Evolutionary conservation across 1,284 basidiomycete genomes (phyloP).

Genomic region (Fistulinella staudtii): DNA sequence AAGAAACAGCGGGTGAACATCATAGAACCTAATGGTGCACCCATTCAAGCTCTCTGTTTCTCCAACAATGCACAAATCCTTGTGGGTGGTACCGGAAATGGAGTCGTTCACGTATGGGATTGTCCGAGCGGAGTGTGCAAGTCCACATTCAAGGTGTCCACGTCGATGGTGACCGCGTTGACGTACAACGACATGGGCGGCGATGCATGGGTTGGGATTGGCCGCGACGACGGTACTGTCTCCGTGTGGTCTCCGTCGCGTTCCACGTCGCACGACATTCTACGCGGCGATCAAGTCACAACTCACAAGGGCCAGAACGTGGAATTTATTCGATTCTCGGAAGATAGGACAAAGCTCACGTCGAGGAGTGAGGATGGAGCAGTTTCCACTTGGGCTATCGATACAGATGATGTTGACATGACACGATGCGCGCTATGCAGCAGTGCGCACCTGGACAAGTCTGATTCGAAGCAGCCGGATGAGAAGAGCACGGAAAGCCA

Average conservation of each 20-base stretch:
- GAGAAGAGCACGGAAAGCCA: not conserved
- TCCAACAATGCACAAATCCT: constrained; percentile 10
- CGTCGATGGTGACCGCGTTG: constrained; percentile 16
- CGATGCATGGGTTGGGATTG: constrained; percentile 9
- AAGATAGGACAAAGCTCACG: constrained; percentile 5
- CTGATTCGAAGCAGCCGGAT: no score
- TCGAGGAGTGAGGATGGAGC: constrained; percentile 12
- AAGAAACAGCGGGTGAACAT: not conserved
- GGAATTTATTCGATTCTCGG: constrained; percentile 11
- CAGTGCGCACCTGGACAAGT: no score
- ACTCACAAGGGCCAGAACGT: constrained; percentile 10
- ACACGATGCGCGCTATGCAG: constrained; percentile 3
- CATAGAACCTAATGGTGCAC: not conserved
- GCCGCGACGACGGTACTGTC: constrained; percentile 19
- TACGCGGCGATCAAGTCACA: constrained; percentile 2
- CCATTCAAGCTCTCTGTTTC: constrained; percentile 7
- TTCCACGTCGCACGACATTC: constrained; percentile 11
- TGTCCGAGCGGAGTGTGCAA: constrained; percentile 12
- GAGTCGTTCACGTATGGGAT: constrained; percentile 19
- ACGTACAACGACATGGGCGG: not conserved
- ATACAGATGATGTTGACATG: constrained; percentile 3
- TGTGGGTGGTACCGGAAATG: constrained; percentile 14
- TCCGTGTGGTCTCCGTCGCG: constrained; percentile 17
- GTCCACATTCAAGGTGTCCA: constrained; percentile 5
- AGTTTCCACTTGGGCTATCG: constrained; percentile 9